Evolutionary conservation across 768 basidiomycete species (phyloP).

Genomic region (Multifurca ochricompacta): DNA sequence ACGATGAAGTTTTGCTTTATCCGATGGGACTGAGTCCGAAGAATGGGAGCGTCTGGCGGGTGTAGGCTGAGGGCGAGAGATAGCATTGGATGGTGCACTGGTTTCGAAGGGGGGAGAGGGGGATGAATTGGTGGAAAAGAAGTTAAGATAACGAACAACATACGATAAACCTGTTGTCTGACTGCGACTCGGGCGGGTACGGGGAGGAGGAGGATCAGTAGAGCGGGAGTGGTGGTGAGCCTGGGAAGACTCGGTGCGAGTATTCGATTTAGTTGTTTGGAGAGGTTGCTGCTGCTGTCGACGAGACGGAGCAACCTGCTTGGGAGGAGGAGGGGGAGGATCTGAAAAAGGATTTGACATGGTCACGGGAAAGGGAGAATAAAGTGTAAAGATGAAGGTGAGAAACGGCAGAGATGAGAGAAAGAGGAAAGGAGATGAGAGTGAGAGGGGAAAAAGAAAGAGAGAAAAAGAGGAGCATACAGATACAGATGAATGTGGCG

Average conservation of each 20-base stretch:
- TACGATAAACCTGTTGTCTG: slow-evolving; percentile 43
- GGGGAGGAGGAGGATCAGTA: slow-evolving; percentile 37
- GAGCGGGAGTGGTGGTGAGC: slow-evolving; percentile 57
- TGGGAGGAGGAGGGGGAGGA: slow-evolving; percentile 32
- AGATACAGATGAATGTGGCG: no score
- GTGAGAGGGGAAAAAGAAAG: not conserved
- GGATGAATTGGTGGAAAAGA: slow-evolving; percentile 13
- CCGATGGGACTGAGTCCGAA: slow-evolving; percentile 40
- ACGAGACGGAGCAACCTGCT: slow-evolving; percentile 23
- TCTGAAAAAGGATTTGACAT: slow-evolving; percentile 13
- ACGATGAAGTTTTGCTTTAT: slow-evolving; percentile 41
- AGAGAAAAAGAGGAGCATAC: no score
- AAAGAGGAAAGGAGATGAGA: not conserved
- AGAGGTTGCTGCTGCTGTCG: slow-evolving; percentile 18
- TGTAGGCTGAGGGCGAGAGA: slow-evolving; percentile 22
- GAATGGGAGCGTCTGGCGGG: slow-evolving; percentile 40
- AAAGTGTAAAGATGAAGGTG: not conserved
- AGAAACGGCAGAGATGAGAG: not conserved
- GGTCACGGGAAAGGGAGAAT: slow-evolving; percentile 3
- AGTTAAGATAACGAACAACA: slow-evolving; percentile 26
- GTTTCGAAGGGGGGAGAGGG: not conserved
- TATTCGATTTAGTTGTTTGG: slow-evolving; percentile 14
- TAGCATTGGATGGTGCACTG: slow-evolving; percentile 1
- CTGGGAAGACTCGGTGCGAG: slow-evolving; percentile 50
- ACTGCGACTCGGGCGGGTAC: slow-evolving; percentile 46